These are phyloP conservation scores for Musa itinerans DNA, from an alignment of 176 grass and related monocot species.

Conservation along the genomic window DNA sequence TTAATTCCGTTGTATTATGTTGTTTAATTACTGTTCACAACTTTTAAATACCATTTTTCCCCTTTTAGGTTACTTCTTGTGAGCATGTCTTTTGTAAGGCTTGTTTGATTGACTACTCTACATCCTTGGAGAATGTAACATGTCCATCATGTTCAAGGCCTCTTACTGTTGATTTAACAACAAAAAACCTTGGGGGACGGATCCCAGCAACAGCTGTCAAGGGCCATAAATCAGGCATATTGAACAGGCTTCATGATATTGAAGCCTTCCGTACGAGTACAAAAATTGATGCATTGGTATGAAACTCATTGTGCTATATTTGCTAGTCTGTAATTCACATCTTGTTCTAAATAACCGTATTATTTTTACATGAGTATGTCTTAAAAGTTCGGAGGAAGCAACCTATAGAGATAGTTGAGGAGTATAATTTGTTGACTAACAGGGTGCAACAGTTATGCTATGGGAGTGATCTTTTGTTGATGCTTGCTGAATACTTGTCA, in stretches of 20 bases:
- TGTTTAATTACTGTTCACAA: constrained; percentile 7
- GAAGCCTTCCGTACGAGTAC: constrained; percentile 73
- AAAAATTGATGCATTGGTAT: constrained; percentile 97
- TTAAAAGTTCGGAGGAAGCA: not conserved
- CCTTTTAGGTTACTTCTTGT: constrained; percentile 69
- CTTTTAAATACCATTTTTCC: constrained; percentile 12
- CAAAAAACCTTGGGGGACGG: constrained; percentile 30
- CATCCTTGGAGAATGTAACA: constrained; percentile 50
- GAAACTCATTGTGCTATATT: constrained; percentile 8
- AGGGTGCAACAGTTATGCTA: too few species aligned
- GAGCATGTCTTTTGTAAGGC: constrained; percentile 82
- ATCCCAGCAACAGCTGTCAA: constrained; percentile 30
- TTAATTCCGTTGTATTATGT: constrained; percentile 1
- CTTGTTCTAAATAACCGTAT: not conserved
- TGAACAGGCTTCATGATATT: constrained; percentile 53
- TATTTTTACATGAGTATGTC: not conserved
- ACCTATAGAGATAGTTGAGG: not conserved
- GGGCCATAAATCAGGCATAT: constrained; percentile 70
- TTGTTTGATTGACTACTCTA: constrained; percentile 73
- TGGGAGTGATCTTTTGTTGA: not conserved
- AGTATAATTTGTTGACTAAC: not conserved
- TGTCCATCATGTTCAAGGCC: constrained; percentile 76
- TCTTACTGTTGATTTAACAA: constrained; percentile 73
- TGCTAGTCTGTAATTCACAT: not conserved
- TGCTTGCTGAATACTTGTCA: not conserved